Base-by-base conservation (phyloP, 192 early-diverging fungal genomes). In the Podila epigama region DNA sequence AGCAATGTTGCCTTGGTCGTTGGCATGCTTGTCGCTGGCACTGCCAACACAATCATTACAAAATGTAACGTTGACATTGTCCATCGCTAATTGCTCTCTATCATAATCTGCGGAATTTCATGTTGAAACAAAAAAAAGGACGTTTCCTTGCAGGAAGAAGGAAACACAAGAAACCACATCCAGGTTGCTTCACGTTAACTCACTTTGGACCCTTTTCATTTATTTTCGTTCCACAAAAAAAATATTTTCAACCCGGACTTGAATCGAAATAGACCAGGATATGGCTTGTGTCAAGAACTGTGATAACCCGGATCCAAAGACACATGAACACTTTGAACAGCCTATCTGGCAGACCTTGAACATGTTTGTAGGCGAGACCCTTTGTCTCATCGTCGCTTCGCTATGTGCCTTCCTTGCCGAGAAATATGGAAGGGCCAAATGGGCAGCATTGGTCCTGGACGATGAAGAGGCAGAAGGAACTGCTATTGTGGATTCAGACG, bases 311-410 rank as follows among this genome's bases (percentile, higher is more conserved):
- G 90, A 96, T 61, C 84, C 86, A 3, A 69, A 68, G 13, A 87
- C 91, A 20, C 83, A 85, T 42, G 72, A 89, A 51, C 85, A 90
- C 51, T 99, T 95, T 87, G 96, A 99, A 79, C 97, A 99, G 82
- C 97, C 97, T 15, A 84, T 97, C n/a, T 96, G 93, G 92, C 96
- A 97, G 87, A 98, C 97, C 27, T 84, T 99, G 54, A 96, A 93
- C 62, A 99, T 99, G 97, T 99, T 97, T 79, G 77, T 95, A 37
- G 97, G 97, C 55, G 97, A 99, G 77, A 86, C 88, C 50, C 79
- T 93, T 31, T 92, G 97, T 75, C 79, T 97, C 35, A 78, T 87
- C 12, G 84, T 89, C 55, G 84, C 91, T 75, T 91, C 85, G 73
- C 11, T 91, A 55, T 69, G 61, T 37, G 64, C 77, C 37, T 58